phyloP scores from a whole-genome alignment of 2,329 filamentous ascomycete genomes.

The Ascochyta clinopodiicola region DNA sequence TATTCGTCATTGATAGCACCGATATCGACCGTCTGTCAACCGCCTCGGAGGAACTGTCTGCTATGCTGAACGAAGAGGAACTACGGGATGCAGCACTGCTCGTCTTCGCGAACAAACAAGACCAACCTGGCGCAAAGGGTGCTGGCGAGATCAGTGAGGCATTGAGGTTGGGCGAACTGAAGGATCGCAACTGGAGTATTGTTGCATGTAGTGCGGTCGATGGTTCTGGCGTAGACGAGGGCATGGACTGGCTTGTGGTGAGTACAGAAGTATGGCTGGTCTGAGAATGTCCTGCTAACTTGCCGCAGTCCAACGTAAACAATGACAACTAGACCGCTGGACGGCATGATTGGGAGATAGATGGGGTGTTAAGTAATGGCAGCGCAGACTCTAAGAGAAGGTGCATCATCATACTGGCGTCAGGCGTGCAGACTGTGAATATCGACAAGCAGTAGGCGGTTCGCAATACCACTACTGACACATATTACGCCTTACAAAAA shows the following conservation, averaged over 20 bases:
- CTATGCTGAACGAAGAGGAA: slow-evolving; percentile 98
- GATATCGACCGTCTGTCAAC: slow-evolving; percentile 95
- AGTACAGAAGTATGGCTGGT: slow-evolving; percentile 43
- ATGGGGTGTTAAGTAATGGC: slow-evolving; percentile 9
- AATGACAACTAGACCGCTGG: slow-evolving; percentile 13
- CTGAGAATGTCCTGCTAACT: not conserved
- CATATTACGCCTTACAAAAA: not conserved
- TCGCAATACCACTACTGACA: slow-evolving; percentile 1
- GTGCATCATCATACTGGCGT: slow-evolving; percentile 34
- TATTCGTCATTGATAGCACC: slow-evolving; percentile 98
- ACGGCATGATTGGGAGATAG: slow-evolving; percentile 2
- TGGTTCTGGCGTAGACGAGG: slow-evolving; percentile 90
- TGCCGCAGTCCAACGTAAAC: slow-evolving; percentile 13
- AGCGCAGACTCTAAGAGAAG: slow-evolving; percentile 9
- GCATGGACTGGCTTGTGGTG: slow-evolving; percentile 99
- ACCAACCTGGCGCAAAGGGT: slow-evolving; percentile 94
- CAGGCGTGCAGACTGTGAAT: slow-evolving; percentile 20
- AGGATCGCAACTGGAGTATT: slow-evolving; percentile 99
- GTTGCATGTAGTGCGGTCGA: slow-evolving; percentile 97
- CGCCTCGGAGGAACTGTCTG: slow-evolving; percentile 87
- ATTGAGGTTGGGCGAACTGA: slow-evolving; percentile 84
- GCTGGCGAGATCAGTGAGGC: slow-evolving; percentile 97
- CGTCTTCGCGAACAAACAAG: slow-evolving; percentile 99
- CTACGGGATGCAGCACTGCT: slow-evolving; percentile 89
- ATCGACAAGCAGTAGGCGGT: slow-evolving; percentile 1